phyloP scores from a whole-genome alignment of 202 grass and related monocot genomes.

The Elaeis oleifera region DNA sequence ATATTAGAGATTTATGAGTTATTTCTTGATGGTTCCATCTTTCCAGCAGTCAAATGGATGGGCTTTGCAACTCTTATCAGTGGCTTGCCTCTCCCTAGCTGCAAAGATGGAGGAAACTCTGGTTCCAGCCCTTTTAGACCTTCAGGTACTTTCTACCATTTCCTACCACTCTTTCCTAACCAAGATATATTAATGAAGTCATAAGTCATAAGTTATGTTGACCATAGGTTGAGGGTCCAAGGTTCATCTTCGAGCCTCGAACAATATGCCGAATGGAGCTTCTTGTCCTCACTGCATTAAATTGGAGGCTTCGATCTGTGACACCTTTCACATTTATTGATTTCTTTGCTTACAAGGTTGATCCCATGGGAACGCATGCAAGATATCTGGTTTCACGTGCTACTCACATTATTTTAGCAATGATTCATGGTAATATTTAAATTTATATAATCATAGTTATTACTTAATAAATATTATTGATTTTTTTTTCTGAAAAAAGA shows the following conservation, averaged over 20 bases:
- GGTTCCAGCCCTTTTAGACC: not conserved
- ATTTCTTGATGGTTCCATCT: not conserved
- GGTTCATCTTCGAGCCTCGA: not conserved
- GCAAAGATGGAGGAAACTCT: slow-evolving; percentile 14
- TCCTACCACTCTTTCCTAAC: too few relatives aligned
- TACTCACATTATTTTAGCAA: slow-evolving; percentile 54
- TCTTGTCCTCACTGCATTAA: slow-evolving; percentile 23
- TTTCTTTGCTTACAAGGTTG: slow-evolving; percentile 79
- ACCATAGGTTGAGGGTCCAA: not conserved
- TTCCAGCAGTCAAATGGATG: not conserved
- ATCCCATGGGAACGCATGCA: slow-evolving; percentile 45
- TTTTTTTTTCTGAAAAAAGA: too few relatives aligned
- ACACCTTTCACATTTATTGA: slow-evolving; percentile 78
- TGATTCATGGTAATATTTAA: slow-evolving; percentile 48
- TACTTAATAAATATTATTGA: too few relatives aligned
- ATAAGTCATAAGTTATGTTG: not conserved
- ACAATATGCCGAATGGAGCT: slow-evolving; percentile 14
- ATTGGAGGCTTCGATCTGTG: slow-evolving; percentile 72
- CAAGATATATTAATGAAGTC: not conserved
- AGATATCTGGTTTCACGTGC: slow-evolving; percentile 45
- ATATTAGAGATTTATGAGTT: too few relatives aligned
- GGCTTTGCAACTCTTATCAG: slow-evolving; percentile 10
- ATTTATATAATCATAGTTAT: too few relatives aligned
- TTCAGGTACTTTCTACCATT: not conserved
- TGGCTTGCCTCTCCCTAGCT: slow-evolving; percentile 16